phyloP scores from a whole-genome alignment of 2,329 filamentous ascomycete genomes.

The Ilyonectria destructans region DNA sequence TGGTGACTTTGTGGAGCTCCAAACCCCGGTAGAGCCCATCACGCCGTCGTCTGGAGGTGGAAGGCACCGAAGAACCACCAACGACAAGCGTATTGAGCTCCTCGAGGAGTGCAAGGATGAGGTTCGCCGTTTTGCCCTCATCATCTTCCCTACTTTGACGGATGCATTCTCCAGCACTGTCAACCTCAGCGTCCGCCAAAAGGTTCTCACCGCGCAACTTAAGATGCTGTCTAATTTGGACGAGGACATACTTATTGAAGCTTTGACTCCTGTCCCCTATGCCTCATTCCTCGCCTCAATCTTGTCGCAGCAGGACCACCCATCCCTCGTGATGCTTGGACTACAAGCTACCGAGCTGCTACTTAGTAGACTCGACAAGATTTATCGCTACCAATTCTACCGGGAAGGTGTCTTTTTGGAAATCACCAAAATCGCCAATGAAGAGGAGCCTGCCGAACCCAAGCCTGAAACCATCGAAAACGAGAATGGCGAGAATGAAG shows the following conservation, averaged over 20 bases:
- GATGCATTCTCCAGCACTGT: slow-evolving; percentile 98
- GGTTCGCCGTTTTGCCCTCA: slow-evolving; percentile 92
- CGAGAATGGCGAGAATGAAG: slow-evolving; percentile 39
- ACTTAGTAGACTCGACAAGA: slow-evolving; percentile 84
- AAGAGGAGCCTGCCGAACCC: slow-evolving; percentile 54
- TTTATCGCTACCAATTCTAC: slow-evolving; percentile 97
- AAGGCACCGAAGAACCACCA: slow-evolving; percentile 65
- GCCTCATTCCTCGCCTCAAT: slow-evolving; percentile 97
- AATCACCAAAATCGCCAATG: slow-evolving; percentile 83
- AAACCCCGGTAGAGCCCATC: slow-evolving; percentile 57
- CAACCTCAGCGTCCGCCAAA: slow-evolving; percentile 93
- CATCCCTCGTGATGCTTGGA: slow-evolving; percentile 87
- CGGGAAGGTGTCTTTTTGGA: slow-evolving; percentile 96
- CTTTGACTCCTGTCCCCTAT: slow-evolving; percentile 90
- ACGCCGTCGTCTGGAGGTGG: slow-evolving; percentile 55
- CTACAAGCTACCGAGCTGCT: slow-evolving; percentile 92
- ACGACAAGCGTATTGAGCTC: slow-evolving; percentile 87
- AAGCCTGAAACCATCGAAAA: slow-evolving; percentile 37
- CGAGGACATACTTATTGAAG: slow-evolving; percentile 85
- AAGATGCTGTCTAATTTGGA: slow-evolving; percentile 99
- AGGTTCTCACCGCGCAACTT: slow-evolving; percentile 94
- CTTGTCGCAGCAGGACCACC: slow-evolving; percentile 94
- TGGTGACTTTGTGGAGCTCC: slow-evolving; percentile 63
- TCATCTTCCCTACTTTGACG: slow-evolving; percentile 94
- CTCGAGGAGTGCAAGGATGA: slow-evolving; percentile 88